A percentile compares a stretch with the other conserved stretches of the same genome.
phyloP scores from a whole-genome alignment of 176 grass and related monocot species.

The Hordeum vulgare region DNA sequence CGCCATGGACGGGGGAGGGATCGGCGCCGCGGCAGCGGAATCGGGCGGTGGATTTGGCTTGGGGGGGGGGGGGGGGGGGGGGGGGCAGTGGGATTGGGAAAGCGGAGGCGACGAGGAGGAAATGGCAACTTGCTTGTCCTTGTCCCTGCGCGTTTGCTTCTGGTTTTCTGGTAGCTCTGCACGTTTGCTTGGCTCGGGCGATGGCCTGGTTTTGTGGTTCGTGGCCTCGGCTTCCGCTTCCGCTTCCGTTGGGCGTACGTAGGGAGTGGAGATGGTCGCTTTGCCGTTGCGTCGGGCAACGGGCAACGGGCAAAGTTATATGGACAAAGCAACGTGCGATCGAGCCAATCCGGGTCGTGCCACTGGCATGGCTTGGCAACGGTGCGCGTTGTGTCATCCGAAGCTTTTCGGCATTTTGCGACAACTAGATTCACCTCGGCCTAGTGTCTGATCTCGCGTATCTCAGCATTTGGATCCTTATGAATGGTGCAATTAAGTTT shows the following conservation, averaged over 20 bases:
- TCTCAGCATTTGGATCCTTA: neutral
- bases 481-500: neutral
- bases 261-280: neutral
- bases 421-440: neutral
- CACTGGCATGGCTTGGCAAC: neutral
- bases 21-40: neutral
- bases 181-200: neutral
- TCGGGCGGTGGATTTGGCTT: slow-evolving; percentile 18
- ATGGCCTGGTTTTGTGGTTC: neutral
- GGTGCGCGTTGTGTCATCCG: neutral
- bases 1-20: neutral
- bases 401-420: neutral
- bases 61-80: neutral
- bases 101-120: slow-evolving; percentile 21
- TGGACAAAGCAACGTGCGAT: neutral
- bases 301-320: neutral
- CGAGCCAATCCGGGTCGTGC: neutral
- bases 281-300: neutral
- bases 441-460: neutral
- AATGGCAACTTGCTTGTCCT: neutral
- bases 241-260: neutral
- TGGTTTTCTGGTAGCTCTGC: neutral
- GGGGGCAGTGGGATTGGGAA: neutral
- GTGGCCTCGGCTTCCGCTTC: neutral
- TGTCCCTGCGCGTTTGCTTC: neutral